phyloP scores from a whole-genome alignment of 2,329 filamentous ascomycete species.

The Niveomyces coronatus region DNA sequence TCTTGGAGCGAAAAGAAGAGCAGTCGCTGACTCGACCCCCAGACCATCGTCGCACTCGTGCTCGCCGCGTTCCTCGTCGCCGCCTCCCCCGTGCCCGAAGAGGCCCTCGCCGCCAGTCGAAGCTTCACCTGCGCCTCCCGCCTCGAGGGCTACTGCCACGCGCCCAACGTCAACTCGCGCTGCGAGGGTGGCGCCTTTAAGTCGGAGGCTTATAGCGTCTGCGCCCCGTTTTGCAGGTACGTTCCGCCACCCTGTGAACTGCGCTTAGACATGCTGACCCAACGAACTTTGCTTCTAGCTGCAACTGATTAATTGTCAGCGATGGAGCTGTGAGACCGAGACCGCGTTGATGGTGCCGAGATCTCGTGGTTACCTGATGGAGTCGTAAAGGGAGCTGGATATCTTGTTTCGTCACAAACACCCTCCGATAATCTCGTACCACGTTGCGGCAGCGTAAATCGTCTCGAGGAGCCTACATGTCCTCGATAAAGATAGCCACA shows the following conservation, averaged over 20 bases:
- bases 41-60: conserved; percentile 1
- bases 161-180: conserved; percentile 13
- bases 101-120: conserved; percentile 9
- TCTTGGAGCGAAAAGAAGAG: not conserved
- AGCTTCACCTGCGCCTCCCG: conserved; percentile 11
- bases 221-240: conserved; percentile 5
- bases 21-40: not conserved
- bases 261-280: too few relatives aligned
- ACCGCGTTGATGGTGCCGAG: too few relatives aligned
- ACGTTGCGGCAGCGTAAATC: too few relatives aligned
- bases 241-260: too few relatives aligned
- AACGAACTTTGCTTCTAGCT: conserved; percentile 18
- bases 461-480: too few relatives aligned
- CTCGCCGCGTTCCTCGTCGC: conserved; percentile 6
- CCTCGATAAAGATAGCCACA: too few relatives aligned
- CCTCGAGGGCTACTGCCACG: conserved; percentile 14
- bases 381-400: too few relatives aligned
- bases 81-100: conserved; percentile 5
- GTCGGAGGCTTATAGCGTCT: conserved; percentile 13
- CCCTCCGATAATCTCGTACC: too few relatives aligned
- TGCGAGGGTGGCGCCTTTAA: conserved; percentile 12
- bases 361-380: too few relatives aligned
- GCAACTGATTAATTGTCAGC: too few relatives aligned
- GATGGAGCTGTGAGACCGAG: too few relatives aligned
- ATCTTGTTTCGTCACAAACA: too few relatives aligned